Base-by-base conservation (phyloP, 352 stramenopile genomes). In the Discostella stelligera region DNA sequence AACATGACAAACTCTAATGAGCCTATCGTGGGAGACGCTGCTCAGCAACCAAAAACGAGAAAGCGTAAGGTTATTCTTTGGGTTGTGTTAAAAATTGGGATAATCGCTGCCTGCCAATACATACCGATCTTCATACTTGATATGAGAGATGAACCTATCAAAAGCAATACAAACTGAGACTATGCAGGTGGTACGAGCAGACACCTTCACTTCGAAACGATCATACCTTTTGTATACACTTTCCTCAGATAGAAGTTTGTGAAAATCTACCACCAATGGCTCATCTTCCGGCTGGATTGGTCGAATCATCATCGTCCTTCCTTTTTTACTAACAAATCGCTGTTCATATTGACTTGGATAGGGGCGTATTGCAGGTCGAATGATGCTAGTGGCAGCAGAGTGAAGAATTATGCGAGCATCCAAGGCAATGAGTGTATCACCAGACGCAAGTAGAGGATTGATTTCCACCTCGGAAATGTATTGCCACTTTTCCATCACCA, bases 401-500 rank as follows among this genome's bases (percentile, higher is more conserved):
- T 79, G 63, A 30, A 79, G 41, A 23, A 79, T 79, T 0, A 80
- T 56, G 25, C 72, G 64, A 14, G 72, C 72, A 67, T 80, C 72
- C n/a, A 80, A 32, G 37, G 72, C 72, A 27, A 80, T 14, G 23
- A 75, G 41, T 23, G 50, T 53, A 46, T 68, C 49, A 21, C 50
- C n/a, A 18, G 50, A 61, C 10, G 50, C 67, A 65, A 82, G 52
- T 18, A 82, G 50, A 52, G 74, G 74, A 62, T 82, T 82, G 53
- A 83, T 83, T 49, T 83, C 75, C 25, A 83, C 56, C 58, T 83
- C 75, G 21, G 66, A 56, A 27, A 83, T 83, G 20, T 59, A 60
- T 52, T 50, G 46, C 63, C 69, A 79, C 23, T 75, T 79, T 44
- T 79, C 74, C 48, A 66, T 74, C 0, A 82, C 55, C 16, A 82